Conservation (phyloP, 1,284 basidiomycete species). For the Melampsora americana region DNA sequence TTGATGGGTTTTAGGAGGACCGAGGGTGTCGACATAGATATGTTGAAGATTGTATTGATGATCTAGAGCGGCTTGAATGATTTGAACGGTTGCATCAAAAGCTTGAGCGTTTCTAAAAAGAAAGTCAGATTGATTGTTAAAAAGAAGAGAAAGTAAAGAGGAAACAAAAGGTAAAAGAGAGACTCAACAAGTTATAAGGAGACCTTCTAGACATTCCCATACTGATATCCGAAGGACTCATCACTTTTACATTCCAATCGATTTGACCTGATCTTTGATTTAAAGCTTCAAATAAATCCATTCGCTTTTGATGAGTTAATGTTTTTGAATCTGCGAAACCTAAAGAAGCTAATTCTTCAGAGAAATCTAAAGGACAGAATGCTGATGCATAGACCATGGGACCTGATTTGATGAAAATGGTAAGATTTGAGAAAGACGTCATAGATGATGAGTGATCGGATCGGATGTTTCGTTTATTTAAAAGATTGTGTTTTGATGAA, state of each 20-base stretch:
- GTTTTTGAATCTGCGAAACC: constrained; percentile 98
- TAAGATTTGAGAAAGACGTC: not conserved
- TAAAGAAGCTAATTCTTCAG: constrained; percentile 69
- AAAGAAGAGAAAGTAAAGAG: not conserved
- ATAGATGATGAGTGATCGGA: constrained; percentile 15
- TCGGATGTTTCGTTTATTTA: no score
- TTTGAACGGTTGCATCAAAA: constrained; percentile 73
- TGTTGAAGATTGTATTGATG: constrained; percentile 52
- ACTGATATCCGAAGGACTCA: constrained; percentile 88
- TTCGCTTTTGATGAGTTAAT: constrained; percentile 63
- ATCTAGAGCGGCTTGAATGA: constrained; percentile 26
- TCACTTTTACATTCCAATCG: constrained; percentile 77
- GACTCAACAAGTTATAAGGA: constrained; percentile 68
- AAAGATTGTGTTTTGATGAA: not conserved
- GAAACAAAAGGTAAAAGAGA: not conserved
- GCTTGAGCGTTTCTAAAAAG: constrained; percentile 74
- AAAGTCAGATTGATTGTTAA: no score
- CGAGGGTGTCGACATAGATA: constrained; percentile 94
- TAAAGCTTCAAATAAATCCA: constrained; percentile 52
- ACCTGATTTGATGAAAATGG: no score
- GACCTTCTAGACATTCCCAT: constrained; percentile 80
- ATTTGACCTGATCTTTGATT: constrained; percentile 54
- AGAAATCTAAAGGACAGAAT: constrained; percentile 79
- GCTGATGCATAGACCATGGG: constrained; percentile 94
- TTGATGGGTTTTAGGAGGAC: constrained; percentile 79